These are phyloP conservation scores for Rhizopus sp. DNA, from an alignment of 371 early-diverging fungal genomes.

Conservation along the genomic window DNA sequence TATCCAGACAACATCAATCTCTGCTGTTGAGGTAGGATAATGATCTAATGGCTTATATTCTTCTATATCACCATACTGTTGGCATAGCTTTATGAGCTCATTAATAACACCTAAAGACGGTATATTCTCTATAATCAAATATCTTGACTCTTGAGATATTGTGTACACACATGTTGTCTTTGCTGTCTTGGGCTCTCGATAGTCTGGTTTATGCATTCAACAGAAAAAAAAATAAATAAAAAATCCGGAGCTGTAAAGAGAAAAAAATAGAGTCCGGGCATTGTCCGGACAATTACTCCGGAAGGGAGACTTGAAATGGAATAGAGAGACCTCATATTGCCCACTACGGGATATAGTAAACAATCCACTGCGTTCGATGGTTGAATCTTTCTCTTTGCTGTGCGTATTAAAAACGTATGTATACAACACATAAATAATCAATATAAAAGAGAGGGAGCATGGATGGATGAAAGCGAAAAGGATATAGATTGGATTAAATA, in stretches of 20 bases:
- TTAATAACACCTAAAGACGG: conserved; percentile 39
- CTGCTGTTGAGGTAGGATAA: conserved; percentile 30
- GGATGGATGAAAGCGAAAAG: too few relatives aligned
- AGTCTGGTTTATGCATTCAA: conserved; percentile 20
- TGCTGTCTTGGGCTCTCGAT: conserved; percentile 36
- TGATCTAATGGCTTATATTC: conserved; percentile 33
- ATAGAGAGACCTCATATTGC: too few relatives aligned
- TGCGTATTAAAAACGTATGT: conserved; percentile 26
- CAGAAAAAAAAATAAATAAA: too few relatives aligned
- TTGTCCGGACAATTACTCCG: too few relatives aligned
- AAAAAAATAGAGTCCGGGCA: too few relatives aligned
- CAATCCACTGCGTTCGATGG: too few relatives aligned
- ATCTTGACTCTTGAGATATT: conserved; percentile 55
- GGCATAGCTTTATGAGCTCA: conserved; percentile 36
- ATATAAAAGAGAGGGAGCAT: too few relatives aligned
- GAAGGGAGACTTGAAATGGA: too few relatives aligned
- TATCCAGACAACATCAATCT: conserved; percentile 39
- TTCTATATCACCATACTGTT: conserved; percentile 36
- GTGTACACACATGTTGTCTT: conserved; percentile 54
- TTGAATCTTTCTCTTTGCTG: conserved; percentile 27
- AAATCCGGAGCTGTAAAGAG: neutral
- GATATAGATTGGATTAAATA: neutral
- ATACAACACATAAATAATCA: neutral
- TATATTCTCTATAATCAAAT: conserved; percentile 50
- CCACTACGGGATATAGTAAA: too few relatives aligned